Evolutionary conservation across 495 filamentous ascomycete genomes (phyloP), one percentile per base, ranked within the genome.

Genomic region (Podospora pseudocomata): DNA sequence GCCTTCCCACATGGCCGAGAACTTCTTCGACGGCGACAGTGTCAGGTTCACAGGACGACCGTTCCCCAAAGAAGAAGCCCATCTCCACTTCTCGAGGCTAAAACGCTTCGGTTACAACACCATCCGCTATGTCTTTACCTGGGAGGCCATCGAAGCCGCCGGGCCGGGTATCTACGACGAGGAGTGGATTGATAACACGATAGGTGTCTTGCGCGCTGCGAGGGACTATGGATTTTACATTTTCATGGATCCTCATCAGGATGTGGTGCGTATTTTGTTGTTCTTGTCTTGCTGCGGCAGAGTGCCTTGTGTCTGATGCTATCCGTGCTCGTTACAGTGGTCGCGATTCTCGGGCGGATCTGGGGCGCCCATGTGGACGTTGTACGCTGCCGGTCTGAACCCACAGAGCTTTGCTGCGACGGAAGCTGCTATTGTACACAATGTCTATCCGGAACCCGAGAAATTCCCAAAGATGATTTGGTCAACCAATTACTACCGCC

Each of bases 391-490:
- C 60, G 95, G 95, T 7, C 80, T 99, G 27, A 91, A 99, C 72
- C 95, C 96, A 3, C 84, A 86, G 73, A 86, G 84, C 34, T 97
- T 99, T 73, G 87, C 88, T 58, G 88, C 87, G 27, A 99, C 94
- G 18, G 91, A 97, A 78, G 96, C 93, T 3, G 93, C 96, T 23
- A 84, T 97, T 57, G 94, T 99, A 27, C 95, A 99, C 58, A 99
- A 98, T 73, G 94, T 91, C 0, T 97, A 91, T 72, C 89, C 92
- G n/a, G 85, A 96, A 49, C 92, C 93, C 19, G 88, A 87, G 4
- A 84, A 88, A 3, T 99, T 95, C 74, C 96, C 95, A 3, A 98
- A 98, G 79, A 99, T 99, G 95, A 93, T 97, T 23, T 99, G 95
- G 95, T 92, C 94, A 60, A 99, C 95, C 26, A 98, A 99, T 73